phyloP scores from a whole-genome alignment of 2,329 filamentous ascomycete genomes.

The Colletotrichum sp. region DNA sequence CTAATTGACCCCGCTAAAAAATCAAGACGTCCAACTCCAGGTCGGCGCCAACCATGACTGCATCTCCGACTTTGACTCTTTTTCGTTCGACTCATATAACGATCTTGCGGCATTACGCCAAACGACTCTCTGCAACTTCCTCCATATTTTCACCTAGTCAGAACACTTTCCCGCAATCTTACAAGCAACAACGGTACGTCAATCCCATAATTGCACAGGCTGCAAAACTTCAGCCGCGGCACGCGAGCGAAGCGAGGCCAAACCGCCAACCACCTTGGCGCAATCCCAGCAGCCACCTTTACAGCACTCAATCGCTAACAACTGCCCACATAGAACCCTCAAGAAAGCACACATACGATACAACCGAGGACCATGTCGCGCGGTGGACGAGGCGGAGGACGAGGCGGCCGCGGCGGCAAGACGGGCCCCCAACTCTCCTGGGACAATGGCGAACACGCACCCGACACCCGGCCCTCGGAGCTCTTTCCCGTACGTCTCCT shows the following conservation, averaged over 20 bases:
- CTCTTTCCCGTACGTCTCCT: conserved; percentile 56
- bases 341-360: neutral
- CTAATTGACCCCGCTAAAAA: neutral
- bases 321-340: neutral
- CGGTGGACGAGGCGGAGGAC: conserved; percentile 48
- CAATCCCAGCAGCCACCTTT: neutral
- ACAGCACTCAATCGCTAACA: neutral
- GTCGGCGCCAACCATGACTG: neutral
- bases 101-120: neutral
- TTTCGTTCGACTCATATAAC: neutral
- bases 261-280: neutral
- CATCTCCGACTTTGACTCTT: neutral
- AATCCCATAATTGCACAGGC: neutral
- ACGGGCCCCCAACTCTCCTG: conserved; percentile 55
- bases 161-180: accelerated
- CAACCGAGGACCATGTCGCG: conserved; percentile 44
- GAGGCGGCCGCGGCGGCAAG: conserved; percentile 54
- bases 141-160: accelerated
- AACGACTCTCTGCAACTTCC: neutral
- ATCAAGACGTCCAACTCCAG: neutral
- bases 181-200: neutral
- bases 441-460: conserved; percentile 53
- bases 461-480: conserved; percentile 62
- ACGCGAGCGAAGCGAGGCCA: neutral
- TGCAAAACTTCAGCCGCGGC: neutral